Evolutionary conservation across 768 basidiomycete genomes (phyloP), one percentile per base, ranked within the genome.

Genomic region (Leccinum broughii): DNA sequence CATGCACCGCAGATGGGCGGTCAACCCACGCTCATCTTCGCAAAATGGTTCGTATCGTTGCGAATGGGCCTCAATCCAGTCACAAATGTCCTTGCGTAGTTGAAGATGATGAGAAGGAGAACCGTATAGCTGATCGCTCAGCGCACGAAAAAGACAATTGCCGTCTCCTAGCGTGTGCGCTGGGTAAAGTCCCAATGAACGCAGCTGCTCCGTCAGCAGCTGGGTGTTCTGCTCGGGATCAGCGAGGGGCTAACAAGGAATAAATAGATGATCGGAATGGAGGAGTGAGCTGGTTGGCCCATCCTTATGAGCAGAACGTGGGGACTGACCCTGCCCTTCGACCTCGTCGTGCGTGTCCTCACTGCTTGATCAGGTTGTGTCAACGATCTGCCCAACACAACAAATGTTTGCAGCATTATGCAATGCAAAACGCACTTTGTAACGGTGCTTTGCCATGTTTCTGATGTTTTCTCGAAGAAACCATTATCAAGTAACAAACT

Each of bases 131-230:
- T 96, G 94, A 76, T 96, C 94, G 51, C 89, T 87, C 57, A 95
- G 81, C 0, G 94, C 92, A 51, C 93, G 88, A 76, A 95, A 97
- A 63, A 97, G 84, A 75, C 94, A 97, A 76, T 95, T 96, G 51
- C 95, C 94, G 74, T 96, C 91, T 54, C 92, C 93, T 48, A 92
- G 74, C 17, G 91, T 95, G 64, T 85, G 80, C 3, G 91, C 90
- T n/a, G 93, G 89, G 72, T 95, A 95, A 9, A 95, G 80, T 3
- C 93, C 92, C 55, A 93, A 77, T 6, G 85, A 80, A 53, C 85
- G 84, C 41, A 96, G 85, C 76, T 95, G 92, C 56, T 81, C 78
- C 6, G 80, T 84, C 64, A 95, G 86, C 54, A 80, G 82, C 59
- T 83, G 82, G 22, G 84, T 85, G 72, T 85, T 89, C 66, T 84